Evolutionary conservation across 148 eudicot genomes (phyloP).

Genomic region (Dysphania ambrosioides): DNA sequence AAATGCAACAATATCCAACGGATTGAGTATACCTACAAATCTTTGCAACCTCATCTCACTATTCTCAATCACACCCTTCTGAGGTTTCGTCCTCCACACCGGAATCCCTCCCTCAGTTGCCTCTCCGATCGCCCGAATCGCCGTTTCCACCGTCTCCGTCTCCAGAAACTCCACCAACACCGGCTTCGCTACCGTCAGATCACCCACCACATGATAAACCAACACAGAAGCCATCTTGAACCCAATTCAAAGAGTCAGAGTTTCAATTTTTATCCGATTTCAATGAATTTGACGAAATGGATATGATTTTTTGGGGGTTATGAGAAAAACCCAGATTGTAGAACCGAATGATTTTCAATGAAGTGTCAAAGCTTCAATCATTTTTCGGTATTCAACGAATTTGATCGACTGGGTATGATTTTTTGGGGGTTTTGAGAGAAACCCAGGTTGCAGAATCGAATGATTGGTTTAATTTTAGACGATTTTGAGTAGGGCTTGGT

Average conservation of each 20-base stretch:
- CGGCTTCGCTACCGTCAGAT: slow-evolving; percentile 93
- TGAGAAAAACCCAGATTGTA: slow-evolving; percentile 16
- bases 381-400: not conserved
- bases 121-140: slow-evolving; percentile 76
- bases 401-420: slow-evolving; percentile 22
- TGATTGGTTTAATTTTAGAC: not conserved
- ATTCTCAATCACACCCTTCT: slow-evolving; percentile 47
- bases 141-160: slow-evolving; percentile 78
- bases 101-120: slow-evolving; percentile 85
- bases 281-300: slow-evolving; percentile 18
- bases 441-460: slow-evolving; percentile 12
- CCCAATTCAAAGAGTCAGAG: no score
- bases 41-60: slow-evolving; percentile 67
- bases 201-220: slow-evolving; percentile 91
- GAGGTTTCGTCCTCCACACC: slow-evolving; percentile 64
- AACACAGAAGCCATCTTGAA: slow-evolving; percentile 74
- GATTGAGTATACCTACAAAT: slow-evolving; percentile 84
- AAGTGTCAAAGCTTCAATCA: no score
- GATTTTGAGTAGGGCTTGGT: not conserved
- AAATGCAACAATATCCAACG: slow-evolving; percentile 80
- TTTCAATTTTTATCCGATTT: not conserved
- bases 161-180: slow-evolving; percentile 71
- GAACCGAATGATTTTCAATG: no score
- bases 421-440: not conserved
- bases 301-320: not conserved